phyloP scores from a whole-genome alignment of 2,329 filamentous ascomycete species.

The Cladosporium sphaerospermum region DNA sequence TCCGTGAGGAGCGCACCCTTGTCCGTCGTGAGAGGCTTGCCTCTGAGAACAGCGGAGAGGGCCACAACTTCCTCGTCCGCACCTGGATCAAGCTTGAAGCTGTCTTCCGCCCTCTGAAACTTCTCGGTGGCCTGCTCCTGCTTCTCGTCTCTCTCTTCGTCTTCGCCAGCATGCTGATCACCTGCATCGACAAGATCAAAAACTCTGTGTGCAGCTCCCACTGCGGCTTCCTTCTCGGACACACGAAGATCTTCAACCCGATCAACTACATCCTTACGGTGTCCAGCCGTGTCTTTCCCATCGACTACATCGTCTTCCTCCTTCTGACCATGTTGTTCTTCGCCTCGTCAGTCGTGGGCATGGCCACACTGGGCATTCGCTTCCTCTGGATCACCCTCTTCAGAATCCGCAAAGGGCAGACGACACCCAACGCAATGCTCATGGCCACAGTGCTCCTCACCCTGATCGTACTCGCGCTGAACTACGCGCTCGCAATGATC shows the following conservation, averaged over 20 bases:
- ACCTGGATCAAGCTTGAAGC: constrained; percentile 75
- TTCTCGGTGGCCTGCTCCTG: constrained; percentile 74
- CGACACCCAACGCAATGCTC: constrained; percentile 83
- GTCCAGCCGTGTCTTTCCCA: constrained; percentile 75
- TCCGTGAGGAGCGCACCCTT: constrained; percentile 86
- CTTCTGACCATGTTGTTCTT: constrained; percentile 83
- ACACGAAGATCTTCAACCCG: constrained; percentile 89
- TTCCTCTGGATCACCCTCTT: constrained; percentile 96
- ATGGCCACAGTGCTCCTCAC: constrained; percentile 87
- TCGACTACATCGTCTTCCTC: constrained; percentile 87
- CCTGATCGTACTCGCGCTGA: constrained; percentile 81
- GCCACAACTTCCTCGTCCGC: constrained; percentile 65
- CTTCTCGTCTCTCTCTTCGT: constrained; percentile 68
- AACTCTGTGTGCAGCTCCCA: constrained; percentile 87
- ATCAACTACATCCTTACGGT: constrained; percentile 84
- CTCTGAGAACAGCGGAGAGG: constrained; percentile 71
- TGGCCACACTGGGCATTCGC: constrained; percentile 82
- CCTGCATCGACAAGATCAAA: constrained; percentile 89
- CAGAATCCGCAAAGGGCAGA: constrained; percentile 81
- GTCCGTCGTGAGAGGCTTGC: constrained; percentile 84
- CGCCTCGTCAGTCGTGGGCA: constrained; percentile 76
- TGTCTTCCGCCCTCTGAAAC: constrained; percentile 79
- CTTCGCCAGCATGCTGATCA: constrained; percentile 91
- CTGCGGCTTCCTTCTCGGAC: constrained; percentile 86
- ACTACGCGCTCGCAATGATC: constrained; percentile 87